A percentile compares a stretch with the other conserved stretches of the same genome.
Evolutionary conservation across 495 filamentous ascomycete genomes (phyloP).

Genomic region (Xylaria flabelliformis): DNA sequence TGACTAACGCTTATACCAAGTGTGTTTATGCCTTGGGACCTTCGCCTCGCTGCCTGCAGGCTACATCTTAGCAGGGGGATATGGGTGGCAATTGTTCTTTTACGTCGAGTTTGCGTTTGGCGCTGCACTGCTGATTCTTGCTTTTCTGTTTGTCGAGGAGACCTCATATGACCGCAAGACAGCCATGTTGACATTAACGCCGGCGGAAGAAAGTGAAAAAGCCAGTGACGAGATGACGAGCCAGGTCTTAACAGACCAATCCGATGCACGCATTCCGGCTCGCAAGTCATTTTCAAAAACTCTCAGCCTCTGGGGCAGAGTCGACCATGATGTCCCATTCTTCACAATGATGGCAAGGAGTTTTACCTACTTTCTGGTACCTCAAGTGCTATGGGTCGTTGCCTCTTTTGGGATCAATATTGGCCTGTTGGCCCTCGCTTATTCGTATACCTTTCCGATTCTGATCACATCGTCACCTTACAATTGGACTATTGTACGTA

Average conservation of each 20-base stretch:
- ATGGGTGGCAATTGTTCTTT: slow-evolving; percentile 69
- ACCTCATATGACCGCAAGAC: slow-evolving; percentile 59
- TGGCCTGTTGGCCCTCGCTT: slow-evolving; percentile 63
- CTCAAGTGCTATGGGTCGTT: slow-evolving; percentile 66
- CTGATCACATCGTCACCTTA: slow-evolving; percentile 62
- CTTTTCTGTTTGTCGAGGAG: slow-evolving; percentile 69
- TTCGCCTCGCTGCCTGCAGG: slow-evolving; percentile 66
- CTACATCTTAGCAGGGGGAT: slow-evolving; percentile 68
- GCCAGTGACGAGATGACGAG: slow-evolving; percentile 29
- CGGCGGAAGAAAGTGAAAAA: slow-evolving; percentile 36
- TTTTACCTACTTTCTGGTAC: slow-evolving; percentile 64
- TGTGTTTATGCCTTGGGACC: slow-evolving; percentile 65
- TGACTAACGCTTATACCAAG: slow-evolving; percentile 33
- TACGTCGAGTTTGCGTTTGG: slow-evolving; percentile 69
- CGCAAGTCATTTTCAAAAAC: slow-evolving; percentile 56
- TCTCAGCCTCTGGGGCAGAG: slow-evolving; percentile 55
- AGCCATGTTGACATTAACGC: slow-evolving; percentile 24
- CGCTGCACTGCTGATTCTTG: slow-evolving; percentile 58
- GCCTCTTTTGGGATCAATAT: slow-evolving; percentile 58
- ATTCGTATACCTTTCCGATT: slow-evolving; percentile 67
- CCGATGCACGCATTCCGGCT: slow-evolving; percentile 34
- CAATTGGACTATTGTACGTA: slow-evolving; percentile 55
- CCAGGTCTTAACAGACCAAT: slow-evolving; percentile 20
- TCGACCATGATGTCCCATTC: slow-evolving; percentile 60
- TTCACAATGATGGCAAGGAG: slow-evolving; percentile 61